Evolutionary conservation across 2,329 filamentous ascomycete species (phyloP), one percentile per base, ranked within the genome.

Genomic region (Penicillium expansum): DNA sequence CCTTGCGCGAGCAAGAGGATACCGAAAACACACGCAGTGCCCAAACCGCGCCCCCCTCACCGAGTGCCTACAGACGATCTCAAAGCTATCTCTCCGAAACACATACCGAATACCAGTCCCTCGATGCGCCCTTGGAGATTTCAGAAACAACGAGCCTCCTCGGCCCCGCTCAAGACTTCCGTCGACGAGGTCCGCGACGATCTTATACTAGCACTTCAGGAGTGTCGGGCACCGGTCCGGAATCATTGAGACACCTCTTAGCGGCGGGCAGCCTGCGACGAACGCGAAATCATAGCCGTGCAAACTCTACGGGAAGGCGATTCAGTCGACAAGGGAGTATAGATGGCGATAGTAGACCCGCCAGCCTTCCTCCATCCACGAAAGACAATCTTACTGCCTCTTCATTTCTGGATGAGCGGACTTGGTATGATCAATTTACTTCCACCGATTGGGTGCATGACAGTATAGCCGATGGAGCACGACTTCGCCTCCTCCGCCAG

Each of bases 371-470:
- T 8, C 59, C 65, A 2, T 56, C 86, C 82, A 67, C 78, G 80
- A 61, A 83, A 81, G 67, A 71, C 65, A 67, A 60, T 5, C 53
- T 76, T 52, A 89, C 87, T 67, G 77, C 81, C 33, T 87, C 85
- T 5, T 76, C 89, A 10, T 87, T 86, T 65, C 79, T 87, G 49
- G 90, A 97, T 69, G 92, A 97, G 65, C 87, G 94, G 58, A 89
- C 95, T 10, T 97, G 94, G 94, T 97, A 97, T 76, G 94, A 99
- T 78, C 94, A 99, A 75, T 96, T 96, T 69, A 96, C 92, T 6
- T 96, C 91, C 7, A 97, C 91, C 54, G 93, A 99, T 74, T 99
- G 94, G 94, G 92, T 99, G 0, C 93, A 96, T 71, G 94, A 99
- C 74, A 92, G 89, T 72, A 97, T 99, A 65, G 91, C 92, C 68